Evolutionary conservation across 2,329 filamentous ascomycete genomes (phyloP), one percentile per base, ranked within the genome.

Genomic region (Penicillium paneum): DNA sequence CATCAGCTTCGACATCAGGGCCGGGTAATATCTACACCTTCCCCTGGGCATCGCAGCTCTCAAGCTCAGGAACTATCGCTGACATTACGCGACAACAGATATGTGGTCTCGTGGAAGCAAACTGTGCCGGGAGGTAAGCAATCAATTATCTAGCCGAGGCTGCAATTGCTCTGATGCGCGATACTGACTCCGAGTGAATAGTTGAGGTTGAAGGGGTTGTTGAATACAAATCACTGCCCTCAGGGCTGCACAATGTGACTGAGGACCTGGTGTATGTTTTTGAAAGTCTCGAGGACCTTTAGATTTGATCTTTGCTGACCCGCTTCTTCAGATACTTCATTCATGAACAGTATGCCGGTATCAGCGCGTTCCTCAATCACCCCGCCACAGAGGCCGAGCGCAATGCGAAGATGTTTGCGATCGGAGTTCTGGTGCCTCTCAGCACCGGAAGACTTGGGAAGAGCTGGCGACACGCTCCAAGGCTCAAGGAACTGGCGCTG

Each of bases 171-270:
- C 47, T 12, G 34, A 38, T 15, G 29, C 49, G 54, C 54, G 45
- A 55, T 52, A 47, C 62, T 70, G 45, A 66, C 59, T 48, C 46
- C 24, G 26, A 24, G 15, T 47, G 49, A 43, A 55, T 54, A 82
- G 79, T 84, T 38, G 73, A 80, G 43, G 82, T 97, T 45, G 90
- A 96, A 64, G 91, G 91, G 52, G 85, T 89, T 24, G 91, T 97
- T 67, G 94, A 99, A 75, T 99, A 91, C 82, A 97, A 97, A 76
- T 95, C 91, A 58, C 81, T 99, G 43, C 94, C 94, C 2, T 97
- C 93, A 0, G 94, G 94, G 24, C 75, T 97, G 46, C 94, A 99
- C 75, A 89, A 90, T 54, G 90, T 97, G 19, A 80, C 87, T 31
- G 85, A 92, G 62, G 94, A 99, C 73, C 79, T 97, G 48, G 79